Evolutionary conservation across 2,329 filamentous ascomycete genomes (phyloP).

Genomic region (Sporothrix schenckii): DNA sequence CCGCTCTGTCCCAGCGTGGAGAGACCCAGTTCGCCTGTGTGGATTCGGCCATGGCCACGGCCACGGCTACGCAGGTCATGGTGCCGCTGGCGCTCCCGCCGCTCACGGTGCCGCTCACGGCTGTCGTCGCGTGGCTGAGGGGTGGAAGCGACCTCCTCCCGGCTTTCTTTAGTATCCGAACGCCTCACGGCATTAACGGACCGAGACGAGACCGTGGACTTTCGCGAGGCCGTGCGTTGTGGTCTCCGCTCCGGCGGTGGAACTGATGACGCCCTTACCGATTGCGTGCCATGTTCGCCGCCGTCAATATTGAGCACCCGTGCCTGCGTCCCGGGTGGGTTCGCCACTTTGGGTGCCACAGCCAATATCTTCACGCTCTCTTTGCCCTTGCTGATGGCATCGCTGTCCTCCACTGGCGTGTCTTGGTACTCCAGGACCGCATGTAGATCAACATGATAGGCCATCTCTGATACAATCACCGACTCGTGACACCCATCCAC

Average conservation of each 20-base stretch:
- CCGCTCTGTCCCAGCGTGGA: neutral
- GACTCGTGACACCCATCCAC: constrained; percentile 62
- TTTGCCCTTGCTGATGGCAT: neutral
- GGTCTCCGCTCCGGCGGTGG: neutral
- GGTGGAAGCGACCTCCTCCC: neutral
- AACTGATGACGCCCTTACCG: neutral
- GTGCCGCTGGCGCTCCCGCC: constrained; percentile 26
- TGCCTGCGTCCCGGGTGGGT: neutral
- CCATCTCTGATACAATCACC: constrained; percentile 56
- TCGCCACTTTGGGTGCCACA: neutral
- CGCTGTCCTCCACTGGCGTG: constrained; percentile 21
- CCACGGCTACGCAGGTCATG: neutral
- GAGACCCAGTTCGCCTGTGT: constrained; percentile 8
- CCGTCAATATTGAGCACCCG: neutral
- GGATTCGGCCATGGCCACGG: neutral
- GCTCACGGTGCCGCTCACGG: constrained; percentile 25
- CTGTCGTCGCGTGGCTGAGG: neutral
- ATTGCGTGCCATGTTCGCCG: neutral
- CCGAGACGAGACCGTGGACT: neutral
- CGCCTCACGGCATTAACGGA: neutral
- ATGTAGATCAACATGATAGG: constrained; percentile 64
- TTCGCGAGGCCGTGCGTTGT: neutral
- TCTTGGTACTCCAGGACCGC: constrained; percentile 47
- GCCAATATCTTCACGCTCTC: neutral
- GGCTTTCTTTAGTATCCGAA: neutral